Evolutionary conservation across 2,329 filamentous ascomycete genomes (phyloP).

Genomic region (Monilinia vaccinii-corymbosi): DNA sequence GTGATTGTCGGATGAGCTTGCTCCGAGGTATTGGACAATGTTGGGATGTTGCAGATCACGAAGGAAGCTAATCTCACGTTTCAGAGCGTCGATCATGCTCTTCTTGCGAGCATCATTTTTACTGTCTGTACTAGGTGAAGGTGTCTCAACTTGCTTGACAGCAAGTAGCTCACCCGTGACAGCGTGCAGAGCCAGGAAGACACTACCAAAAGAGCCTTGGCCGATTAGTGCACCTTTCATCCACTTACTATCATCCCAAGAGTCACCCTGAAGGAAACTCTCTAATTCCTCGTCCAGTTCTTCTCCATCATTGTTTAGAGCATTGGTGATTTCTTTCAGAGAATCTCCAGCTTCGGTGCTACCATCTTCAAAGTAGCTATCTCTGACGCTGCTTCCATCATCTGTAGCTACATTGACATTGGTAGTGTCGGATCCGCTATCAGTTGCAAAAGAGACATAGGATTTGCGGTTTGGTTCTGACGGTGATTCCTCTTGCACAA

Average conservation of each 20-base stretch:
- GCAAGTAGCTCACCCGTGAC: constrained; percentile 96
- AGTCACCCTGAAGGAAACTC: constrained; percentile 85
- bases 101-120: constrained; percentile 87
- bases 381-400: constrained; percentile 58
- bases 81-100: constrained; percentile 94
- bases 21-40: constrained; percentile 96
- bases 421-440: constrained; percentile 59
- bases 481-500: constrained; percentile 79
- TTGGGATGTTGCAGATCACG: constrained; percentile 92
- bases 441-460: constrained; percentile 67
- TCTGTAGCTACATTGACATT: constrained; percentile 69
- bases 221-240: constrained; percentile 98
- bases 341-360: constrained; percentile 63
- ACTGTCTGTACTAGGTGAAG: constrained; percentile 65
- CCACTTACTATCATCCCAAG: constrained; percentile 96
- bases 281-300: constrained; percentile 82
- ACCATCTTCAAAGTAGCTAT: constrained; percentile 78
- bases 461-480: constrained; percentile 86
- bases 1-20: constrained; percentile 80
- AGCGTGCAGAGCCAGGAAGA: constrained; percentile 89
- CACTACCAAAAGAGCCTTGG: constrained; percentile 91
- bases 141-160: constrained; percentile 95
- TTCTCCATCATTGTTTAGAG: constrained; percentile 83
- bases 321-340: constrained; percentile 74
- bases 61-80: constrained; percentile 89